Evolutionary conservation across 148 eudicot genomes (phyloP).

Genomic region (Mesembryanthemum crystallinum): DNA sequence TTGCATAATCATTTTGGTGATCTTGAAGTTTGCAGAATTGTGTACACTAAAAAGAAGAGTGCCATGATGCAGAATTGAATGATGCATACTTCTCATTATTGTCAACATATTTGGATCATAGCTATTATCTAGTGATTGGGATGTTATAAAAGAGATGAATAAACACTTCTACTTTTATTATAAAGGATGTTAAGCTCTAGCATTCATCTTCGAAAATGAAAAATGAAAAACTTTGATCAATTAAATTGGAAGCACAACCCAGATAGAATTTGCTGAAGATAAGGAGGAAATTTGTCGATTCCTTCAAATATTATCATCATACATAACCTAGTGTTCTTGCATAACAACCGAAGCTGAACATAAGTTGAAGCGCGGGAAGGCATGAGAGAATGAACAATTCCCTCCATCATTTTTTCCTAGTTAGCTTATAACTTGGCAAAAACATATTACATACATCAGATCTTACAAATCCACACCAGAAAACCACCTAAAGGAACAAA

Average conservation of each 20-base stretch:
- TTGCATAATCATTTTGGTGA: neutral
- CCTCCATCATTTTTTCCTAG: slow-evolving; percentile 16
- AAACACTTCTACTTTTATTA: no score
- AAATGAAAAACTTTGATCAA: no score
- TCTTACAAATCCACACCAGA: slow-evolving; percentile 7
- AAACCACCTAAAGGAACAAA: neutral
- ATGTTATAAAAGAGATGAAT: no score
- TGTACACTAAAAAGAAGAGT: neutral
- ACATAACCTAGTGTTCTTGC: neutral
- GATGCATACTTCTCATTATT: no score
- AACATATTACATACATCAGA: slow-evolving; percentile 21
- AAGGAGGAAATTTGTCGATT: neutral
- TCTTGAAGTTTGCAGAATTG: neutral
- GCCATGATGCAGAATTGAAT: neutral
- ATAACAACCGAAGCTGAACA: slow-evolving; percentile 13
- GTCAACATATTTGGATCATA: no score
- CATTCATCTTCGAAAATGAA: no score
- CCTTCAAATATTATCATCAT: neutral
- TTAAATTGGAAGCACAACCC: no score
- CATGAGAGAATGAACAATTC: slow-evolving; percentile 37
- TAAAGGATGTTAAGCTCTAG: no score
- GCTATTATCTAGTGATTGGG: no score
- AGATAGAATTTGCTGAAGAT: no score
- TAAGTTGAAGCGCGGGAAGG: neutral
- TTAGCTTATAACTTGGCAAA: slow-evolving; percentile 12